phyloP scores from a whole-genome alignment of 2,329 filamentous ascomycete genomes.

The Cladosporium oxysporum region DNA sequence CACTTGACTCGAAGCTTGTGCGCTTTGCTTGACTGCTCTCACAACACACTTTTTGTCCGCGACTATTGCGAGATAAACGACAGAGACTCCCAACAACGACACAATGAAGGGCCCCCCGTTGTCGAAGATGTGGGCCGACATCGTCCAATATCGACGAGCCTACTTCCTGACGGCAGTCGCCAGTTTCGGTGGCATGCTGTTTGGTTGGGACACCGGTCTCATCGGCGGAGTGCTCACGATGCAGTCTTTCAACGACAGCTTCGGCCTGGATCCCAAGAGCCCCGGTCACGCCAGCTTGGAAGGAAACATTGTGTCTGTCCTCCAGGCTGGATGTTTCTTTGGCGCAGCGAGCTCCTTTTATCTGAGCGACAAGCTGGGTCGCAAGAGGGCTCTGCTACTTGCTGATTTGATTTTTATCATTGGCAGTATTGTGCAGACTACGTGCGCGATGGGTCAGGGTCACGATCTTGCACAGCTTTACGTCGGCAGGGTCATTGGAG shows the following conservation, averaged over 20 bases:
- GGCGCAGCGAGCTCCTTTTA: slow-evolving; percentile 47
- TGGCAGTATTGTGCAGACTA: slow-evolving; percentile 45
- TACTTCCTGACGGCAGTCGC: slow-evolving; percentile 47
- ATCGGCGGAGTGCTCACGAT: slow-evolving; percentile 45
- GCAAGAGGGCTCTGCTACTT: slow-evolving; percentile 44
- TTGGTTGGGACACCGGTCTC: slow-evolving; percentile 33
- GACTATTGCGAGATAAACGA: neutral
- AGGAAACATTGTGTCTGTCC: slow-evolving; percentile 48
- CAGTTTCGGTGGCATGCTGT: slow-evolving; percentile 40
- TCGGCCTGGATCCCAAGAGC: slow-evolving; percentile 39
- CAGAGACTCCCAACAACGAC: neutral
- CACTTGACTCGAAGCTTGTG: slow-evolving; percentile 8
- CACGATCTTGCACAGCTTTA: slow-evolving; percentile 43
- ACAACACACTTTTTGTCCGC: neutral
- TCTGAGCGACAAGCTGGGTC: slow-evolving; percentile 44
- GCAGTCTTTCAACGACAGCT: slow-evolving; percentile 46
- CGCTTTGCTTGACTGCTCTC: neutral
- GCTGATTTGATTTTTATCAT: slow-evolving; percentile 47
- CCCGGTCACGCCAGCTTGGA: slow-evolving; percentile 42
- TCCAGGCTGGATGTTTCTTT: slow-evolving; percentile 49
- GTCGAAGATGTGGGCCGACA: slow-evolving; percentile 40
- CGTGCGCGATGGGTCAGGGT: slow-evolving; percentile 38
- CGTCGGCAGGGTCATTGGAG: slow-evolving; percentile 46
- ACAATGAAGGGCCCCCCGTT: slow-evolving; percentile 39
- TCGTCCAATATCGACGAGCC: slow-evolving; percentile 43